Conservation (phyloP, 306 rosid species). For the Gastrolobium villosum region DNA sequence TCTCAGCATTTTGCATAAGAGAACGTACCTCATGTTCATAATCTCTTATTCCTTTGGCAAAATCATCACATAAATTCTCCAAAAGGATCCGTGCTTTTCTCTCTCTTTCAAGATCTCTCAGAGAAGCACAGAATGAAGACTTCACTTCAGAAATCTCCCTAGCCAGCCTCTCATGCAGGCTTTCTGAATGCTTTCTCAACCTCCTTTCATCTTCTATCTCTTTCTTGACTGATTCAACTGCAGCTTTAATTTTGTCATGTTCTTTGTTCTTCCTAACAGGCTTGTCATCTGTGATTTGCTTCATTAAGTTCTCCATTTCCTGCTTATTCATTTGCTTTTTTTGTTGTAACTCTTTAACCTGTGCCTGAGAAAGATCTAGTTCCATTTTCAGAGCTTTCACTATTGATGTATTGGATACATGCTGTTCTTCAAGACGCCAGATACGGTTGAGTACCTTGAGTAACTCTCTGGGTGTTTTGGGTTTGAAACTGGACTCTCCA, state of each 20-base stretch:
- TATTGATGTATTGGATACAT: conserved; percentile 54
- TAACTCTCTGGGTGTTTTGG: conserved; percentile 60
- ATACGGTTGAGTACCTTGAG: conserved; percentile 69
- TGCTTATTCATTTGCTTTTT: conserved; percentile 62
- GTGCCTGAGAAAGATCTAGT: conserved; percentile 61
- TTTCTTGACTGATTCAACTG: conserved; percentile 54
- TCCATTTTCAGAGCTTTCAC: conserved; percentile 67
- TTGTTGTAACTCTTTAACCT: conserved; percentile 55
- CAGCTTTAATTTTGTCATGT: conserved; percentile 52
- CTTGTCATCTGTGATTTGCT: conserved; percentile 51
- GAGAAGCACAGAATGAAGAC: conserved; percentile 52
- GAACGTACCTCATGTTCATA: conserved; percentile 64
- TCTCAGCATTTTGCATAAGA: conserved; percentile 54
- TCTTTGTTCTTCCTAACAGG: conserved; percentile 54
- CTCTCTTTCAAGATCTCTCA: conserved; percentile 77
- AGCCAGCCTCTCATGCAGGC: conserved; percentile 59
- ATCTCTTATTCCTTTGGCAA: conserved; percentile 72
- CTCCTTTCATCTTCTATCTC: conserved; percentile 74
- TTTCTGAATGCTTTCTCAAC: conserved; percentile 68
- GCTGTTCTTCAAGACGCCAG: conserved; percentile 71
- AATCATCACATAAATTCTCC: conserved; percentile 80
- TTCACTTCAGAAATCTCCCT: conserved; percentile 65
- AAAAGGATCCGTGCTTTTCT: conserved; percentile 63
- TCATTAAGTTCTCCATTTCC: conserved; percentile 58
- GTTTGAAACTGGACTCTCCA: conserved; percentile 48